Evolutionary conservation across 2,329 filamentous ascomycete species (phyloP).

Genomic region (Gaeumannomyces sp.): DNA sequence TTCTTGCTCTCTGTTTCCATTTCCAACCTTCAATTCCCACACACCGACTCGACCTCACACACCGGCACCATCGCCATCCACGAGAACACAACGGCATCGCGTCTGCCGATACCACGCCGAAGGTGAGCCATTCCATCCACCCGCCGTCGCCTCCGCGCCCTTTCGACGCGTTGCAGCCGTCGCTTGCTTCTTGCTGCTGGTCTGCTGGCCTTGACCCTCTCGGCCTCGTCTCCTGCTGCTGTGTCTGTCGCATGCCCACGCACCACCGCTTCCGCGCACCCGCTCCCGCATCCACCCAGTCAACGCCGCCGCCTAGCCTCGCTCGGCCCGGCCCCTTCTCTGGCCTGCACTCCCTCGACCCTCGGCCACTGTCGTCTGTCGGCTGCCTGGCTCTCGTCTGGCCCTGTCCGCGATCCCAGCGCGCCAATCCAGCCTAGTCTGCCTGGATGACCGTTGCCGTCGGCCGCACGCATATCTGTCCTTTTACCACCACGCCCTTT

Average conservation of each 20-base stretch:
- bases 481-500: too few species aligned
- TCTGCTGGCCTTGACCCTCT: background rate
- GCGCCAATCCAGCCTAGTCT: too few species aligned
- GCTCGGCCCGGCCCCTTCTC: constrained; percentile 4
- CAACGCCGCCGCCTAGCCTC: background rate
- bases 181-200: background rate
- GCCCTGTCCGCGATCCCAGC: too few species aligned
- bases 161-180: background rate
- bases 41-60: constrained; percentile 8
- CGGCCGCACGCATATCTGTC: too few species aligned
- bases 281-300: constrained; percentile 1
- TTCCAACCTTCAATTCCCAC: constrained; percentile 9
- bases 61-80: constrained; percentile 8
- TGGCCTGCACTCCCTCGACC: background rate
- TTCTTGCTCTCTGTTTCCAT: constrained; percentile 4
- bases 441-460: too few species aligned
- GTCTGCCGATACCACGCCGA: constrained; percentile 5
- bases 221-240: constrained; percentile 1
- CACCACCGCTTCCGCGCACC: background rate
- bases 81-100: constrained; percentile 8
- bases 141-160: too few species aligned
- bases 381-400: constrained; percentile 1
- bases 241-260: constrained; percentile 9
- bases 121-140: constrained; percentile 6
- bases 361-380: background rate